phyloP scores from a whole-genome alignment of 1,284 basidiomycete genomes.

The Ceratobasidium sp. region DNA sequence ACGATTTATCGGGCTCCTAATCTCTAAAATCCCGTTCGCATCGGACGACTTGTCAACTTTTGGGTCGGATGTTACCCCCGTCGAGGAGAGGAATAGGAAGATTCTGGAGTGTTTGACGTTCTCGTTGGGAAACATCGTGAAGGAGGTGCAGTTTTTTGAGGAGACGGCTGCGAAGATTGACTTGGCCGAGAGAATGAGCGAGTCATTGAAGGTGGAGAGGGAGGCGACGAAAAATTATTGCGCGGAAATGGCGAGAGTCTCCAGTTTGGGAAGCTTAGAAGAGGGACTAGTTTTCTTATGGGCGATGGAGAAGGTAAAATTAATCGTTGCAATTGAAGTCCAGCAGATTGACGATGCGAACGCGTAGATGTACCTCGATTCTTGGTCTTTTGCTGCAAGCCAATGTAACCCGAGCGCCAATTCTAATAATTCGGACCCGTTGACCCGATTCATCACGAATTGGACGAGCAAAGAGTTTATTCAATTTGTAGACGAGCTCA shows the following conservation, averaged over 20 bases:
- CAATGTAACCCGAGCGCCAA: constrained; percentile 48
- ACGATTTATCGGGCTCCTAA: constrained; percentile 70
- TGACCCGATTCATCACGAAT: constrained; percentile 69
- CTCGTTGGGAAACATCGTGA: constrained; percentile 69
- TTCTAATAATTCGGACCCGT: constrained; percentile 61
- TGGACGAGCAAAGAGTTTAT: constrained; percentile 77
- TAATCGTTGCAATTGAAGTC: no score
- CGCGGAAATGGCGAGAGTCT: constrained; percentile 74
- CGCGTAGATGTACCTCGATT: constrained; percentile 68
- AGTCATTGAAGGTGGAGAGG: constrained; percentile 68
- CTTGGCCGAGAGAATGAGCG: constrained; percentile 55
- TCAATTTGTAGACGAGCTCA: constrained; percentile 70
- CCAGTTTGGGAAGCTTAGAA: constrained; percentile 64
- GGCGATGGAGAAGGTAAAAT: constrained; percentile 79
- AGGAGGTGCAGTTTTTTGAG: constrained; percentile 75
- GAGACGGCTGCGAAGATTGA: constrained; percentile 63
- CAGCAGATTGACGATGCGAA: constrained; percentile 3
- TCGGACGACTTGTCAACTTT: constrained; percentile 14
- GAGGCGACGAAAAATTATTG: constrained; percentile 76
- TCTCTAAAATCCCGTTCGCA: constrained; percentile 66
- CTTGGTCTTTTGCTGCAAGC: constrained; percentile 64
- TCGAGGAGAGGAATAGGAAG: constrained; percentile 60
- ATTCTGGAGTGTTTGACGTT: constrained; percentile 66
- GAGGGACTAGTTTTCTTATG: constrained; percentile 79
- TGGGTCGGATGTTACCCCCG: constrained; percentile 54